Evolutionary conservation across 169 alveolate genomes (phyloP).

Genomic region (Eimeria brunetti): DNA sequence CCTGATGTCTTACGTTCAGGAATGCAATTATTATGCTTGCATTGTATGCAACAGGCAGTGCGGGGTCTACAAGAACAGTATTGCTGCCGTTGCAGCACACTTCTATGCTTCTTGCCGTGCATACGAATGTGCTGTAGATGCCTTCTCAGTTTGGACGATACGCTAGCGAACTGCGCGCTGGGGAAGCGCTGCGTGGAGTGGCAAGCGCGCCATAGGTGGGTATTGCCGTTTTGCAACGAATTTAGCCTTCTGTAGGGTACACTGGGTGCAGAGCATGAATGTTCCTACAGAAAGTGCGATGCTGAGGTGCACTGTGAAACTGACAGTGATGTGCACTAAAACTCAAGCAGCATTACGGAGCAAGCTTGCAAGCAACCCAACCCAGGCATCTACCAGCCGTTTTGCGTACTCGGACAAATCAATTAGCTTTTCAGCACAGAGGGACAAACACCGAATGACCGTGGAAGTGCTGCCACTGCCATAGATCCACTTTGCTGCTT

Average conservation of each 20-base stretch:
- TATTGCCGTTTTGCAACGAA: background rate
- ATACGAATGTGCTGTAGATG: background rate
- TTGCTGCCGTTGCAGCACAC: background rate
- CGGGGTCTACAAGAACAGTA: background rate
- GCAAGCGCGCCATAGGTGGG: background rate
- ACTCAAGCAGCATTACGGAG: background rate
- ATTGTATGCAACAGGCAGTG: background rate
- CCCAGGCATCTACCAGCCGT: background rate
- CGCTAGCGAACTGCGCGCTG: background rate
- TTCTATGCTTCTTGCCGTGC: background rate
- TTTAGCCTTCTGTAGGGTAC: background rate
- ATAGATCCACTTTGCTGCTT: background rate
- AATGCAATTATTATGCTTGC: too few species aligned
- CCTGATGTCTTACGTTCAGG: background rate
- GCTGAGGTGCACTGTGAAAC: too few species aligned
- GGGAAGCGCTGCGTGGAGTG: background rate
- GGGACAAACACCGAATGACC: background rate
- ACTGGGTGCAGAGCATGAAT: background rate
- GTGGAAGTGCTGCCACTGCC: background rate
- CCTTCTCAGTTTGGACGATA: background rate
- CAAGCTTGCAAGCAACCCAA: background rate
- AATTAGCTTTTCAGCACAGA: background rate
- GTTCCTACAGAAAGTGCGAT: too few species aligned
- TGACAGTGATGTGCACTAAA: too few species aligned
- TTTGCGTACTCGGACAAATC: background rate